Evolutionary conservation across 371 early-diverging fungal species (phyloP).

Genomic region (Amoeboaphelidium occidentale): DNA sequence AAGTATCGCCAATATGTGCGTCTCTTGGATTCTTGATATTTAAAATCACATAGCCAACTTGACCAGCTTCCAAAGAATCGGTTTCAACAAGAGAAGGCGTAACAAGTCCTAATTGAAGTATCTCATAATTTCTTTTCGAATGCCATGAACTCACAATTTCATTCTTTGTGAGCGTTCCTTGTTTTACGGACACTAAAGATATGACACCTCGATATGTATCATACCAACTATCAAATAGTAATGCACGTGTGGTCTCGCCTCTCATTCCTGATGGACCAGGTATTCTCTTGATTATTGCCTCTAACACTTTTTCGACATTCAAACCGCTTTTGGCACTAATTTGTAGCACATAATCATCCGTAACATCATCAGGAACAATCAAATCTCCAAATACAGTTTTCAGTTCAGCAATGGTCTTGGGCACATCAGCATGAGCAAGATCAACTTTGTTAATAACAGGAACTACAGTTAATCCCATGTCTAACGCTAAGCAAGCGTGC

Average conservation of each 20-base stretch:
- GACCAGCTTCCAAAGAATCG: slow-evolving; percentile 44
- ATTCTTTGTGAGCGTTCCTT: slow-evolving; percentile 57
- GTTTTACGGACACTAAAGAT: slow-evolving; percentile 62
- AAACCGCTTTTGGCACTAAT: slow-evolving; percentile 77
- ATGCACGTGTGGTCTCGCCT: slow-evolving; percentile 38
- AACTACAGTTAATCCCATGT: slow-evolving; percentile 53
- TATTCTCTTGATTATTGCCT: slow-evolving; percentile 45
- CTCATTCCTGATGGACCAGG: slow-evolving; percentile 27
- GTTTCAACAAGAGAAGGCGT: background rate
- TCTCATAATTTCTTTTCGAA: slow-evolving; percentile 14
- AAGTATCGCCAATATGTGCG: slow-evolving; percentile 89
- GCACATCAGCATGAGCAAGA: slow-evolving; percentile 66
- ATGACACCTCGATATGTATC: slow-evolving; percentile 84
- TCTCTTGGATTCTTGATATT: slow-evolving; percentile 80
- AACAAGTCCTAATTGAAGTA: background rate
- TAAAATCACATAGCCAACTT: slow-evolving; percentile 79
- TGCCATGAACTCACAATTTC: slow-evolving; percentile 1
- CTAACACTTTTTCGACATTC: slow-evolving; percentile 45
- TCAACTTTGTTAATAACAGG: slow-evolving; percentile 88
- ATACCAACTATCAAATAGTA: slow-evolving; percentile 91
- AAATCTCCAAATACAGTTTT: slow-evolving; percentile 46
- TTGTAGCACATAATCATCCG: slow-evolving; percentile 7
- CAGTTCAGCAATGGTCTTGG: slow-evolving; percentile 45
- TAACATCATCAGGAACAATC: background rate
- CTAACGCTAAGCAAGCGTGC: slow-evolving; percentile 80